A percentile compares a stretch with the other conserved stretches of the same genome.
phyloP scores from a whole-genome alignment of 148 eudicot species.

The Vaccinium macrocarpon region DNA sequence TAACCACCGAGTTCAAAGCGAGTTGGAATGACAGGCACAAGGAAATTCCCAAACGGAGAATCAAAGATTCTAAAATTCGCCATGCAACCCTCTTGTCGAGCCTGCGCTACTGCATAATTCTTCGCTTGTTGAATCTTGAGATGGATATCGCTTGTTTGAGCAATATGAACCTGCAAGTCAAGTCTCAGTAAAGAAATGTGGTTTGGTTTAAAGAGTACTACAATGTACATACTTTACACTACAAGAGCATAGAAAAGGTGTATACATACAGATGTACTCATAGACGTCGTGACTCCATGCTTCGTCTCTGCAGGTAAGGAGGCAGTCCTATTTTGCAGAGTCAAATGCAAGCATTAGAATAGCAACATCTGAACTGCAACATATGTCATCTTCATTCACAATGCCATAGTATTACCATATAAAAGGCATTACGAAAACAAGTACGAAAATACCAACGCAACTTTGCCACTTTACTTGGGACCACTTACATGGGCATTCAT shows the following conservation, averaged over 20 bases:
- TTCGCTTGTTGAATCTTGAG: slow-evolving; percentile 48
- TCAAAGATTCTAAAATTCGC: slow-evolving; percentile 60
- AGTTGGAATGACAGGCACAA: slow-evolving; percentile 78
- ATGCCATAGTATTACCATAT: background rate
- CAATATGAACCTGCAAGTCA: slow-evolving; percentile 20
- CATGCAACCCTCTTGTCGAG: slow-evolving; percentile 69
- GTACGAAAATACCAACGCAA: background rate
- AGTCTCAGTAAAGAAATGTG: background rate
- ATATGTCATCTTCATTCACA: background rate
- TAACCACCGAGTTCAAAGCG: slow-evolving; percentile 64
- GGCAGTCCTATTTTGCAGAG: slow-evolving; percentile 23
- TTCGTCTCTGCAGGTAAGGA: slow-evolving; percentile 27
- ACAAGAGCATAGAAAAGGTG: background rate
- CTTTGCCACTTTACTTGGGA: background rate
- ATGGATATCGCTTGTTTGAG: slow-evolving; percentile 24
- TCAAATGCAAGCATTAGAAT: background rate
- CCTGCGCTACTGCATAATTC: slow-evolving; percentile 63
- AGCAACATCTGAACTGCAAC: background rate
- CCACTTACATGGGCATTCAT: background rate
- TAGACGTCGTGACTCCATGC: slow-evolving; percentile 22
- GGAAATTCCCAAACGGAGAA: slow-evolving; percentile 77
- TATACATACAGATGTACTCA: slow-evolving; percentile 27
- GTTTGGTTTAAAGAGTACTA: background rate
- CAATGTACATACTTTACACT: background rate
- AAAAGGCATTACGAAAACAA: background rate